These are phyloP conservation scores for Cylindrotheca fusiformis DNA, from an alignment of 108 stramenopile genomes.

Conservation along the genomic window DNA sequence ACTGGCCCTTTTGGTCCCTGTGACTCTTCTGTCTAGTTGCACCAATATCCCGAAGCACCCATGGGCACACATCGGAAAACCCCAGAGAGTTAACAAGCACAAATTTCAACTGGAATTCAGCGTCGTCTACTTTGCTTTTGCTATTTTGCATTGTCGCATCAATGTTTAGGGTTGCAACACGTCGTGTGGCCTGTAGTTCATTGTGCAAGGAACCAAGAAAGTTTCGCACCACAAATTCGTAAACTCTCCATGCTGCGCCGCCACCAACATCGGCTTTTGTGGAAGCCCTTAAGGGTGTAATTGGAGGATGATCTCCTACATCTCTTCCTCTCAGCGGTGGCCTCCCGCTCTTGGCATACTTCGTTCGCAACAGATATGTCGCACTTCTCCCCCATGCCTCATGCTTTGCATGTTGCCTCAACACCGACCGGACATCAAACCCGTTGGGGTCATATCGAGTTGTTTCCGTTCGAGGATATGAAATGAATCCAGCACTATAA, in stretches of 20 bases:
- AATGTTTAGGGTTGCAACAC: constrained; percentile 2
- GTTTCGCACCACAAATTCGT: constrained; percentile 25
- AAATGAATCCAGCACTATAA: constrained; percentile 60
- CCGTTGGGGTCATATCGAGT: constrained; percentile 51
- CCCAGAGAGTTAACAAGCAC: constrained; percentile 33
- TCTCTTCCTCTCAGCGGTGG: constrained; percentile 49
- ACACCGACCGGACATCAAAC: constrained; percentile 33
- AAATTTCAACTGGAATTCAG: constrained; percentile 25
- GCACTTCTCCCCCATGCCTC: constrained; percentile 40
- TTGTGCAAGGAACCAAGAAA: constrained; percentile 32
- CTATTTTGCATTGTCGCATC: background rate
- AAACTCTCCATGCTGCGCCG: constrained; percentile 29
- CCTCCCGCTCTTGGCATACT: constrained; percentile 17
- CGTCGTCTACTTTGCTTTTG: background rate
- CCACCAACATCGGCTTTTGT: constrained; percentile 18
- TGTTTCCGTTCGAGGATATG: constrained; percentile 79
- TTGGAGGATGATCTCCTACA: constrained; percentile 37
- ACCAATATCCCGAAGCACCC: constrained; percentile 33
- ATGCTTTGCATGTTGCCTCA: constrained; percentile 28
- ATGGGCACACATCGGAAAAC: constrained; percentile 28
- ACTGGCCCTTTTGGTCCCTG: background rate
- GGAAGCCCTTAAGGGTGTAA: constrained; percentile 25
- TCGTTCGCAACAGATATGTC: constrained; percentile 33
- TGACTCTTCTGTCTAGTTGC: constrained; percentile 7
- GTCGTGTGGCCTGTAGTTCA: constrained; percentile 17